These are phyloP conservation scores for Luvunga scandens DNA, from an alignment of 345 rosid genomes.

Conservation along the genomic window DNA sequence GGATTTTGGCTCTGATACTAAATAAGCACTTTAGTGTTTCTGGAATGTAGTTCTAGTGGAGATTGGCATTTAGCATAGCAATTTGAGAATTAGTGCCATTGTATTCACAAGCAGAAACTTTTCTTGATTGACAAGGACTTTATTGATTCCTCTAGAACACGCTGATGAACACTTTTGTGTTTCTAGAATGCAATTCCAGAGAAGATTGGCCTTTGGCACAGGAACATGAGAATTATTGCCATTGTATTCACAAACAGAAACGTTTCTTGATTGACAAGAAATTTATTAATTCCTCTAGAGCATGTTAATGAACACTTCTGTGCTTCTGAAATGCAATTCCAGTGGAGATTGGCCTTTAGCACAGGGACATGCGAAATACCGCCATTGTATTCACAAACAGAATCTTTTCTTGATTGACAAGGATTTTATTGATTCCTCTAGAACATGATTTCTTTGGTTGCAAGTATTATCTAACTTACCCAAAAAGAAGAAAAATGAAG, in stretches of 20 bases:
- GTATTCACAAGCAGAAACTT: not conserved
- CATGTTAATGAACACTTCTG: no score
- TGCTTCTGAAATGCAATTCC: no score
- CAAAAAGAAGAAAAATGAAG: no score
- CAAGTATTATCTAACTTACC: no score
- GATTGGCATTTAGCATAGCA: slow-evolving; percentile 25
- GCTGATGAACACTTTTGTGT: slow-evolving; percentile 17
- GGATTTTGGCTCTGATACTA: slow-evolving; percentile 39
- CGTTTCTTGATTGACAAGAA: not conserved
- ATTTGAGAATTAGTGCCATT: not conserved
- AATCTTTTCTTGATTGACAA: not conserved
- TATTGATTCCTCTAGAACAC: not conserved
- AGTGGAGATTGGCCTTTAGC: not conserved
- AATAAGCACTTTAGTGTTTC: slow-evolving; percentile 19
- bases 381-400: not conserved
- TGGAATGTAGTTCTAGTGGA: slow-evolving; percentile 39
- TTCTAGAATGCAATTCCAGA: slow-evolving; percentile 35
- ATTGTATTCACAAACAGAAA: no score
- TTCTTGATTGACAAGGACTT: not conserved
- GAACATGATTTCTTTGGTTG: not conserved
- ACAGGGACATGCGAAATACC: slow-evolving; percentile 16
- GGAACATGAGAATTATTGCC: slow-evolving; percentile 10
- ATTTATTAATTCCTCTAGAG: no score
- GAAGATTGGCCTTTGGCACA: slow-evolving; percentile 28
- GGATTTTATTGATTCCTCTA: not conserved